A percentile compares a stretch with the other conserved stretches of the same genome.
phyloP scores from a whole-genome alignment of 345 rosid genomes.

The Clarkia xantiana region DNA sequence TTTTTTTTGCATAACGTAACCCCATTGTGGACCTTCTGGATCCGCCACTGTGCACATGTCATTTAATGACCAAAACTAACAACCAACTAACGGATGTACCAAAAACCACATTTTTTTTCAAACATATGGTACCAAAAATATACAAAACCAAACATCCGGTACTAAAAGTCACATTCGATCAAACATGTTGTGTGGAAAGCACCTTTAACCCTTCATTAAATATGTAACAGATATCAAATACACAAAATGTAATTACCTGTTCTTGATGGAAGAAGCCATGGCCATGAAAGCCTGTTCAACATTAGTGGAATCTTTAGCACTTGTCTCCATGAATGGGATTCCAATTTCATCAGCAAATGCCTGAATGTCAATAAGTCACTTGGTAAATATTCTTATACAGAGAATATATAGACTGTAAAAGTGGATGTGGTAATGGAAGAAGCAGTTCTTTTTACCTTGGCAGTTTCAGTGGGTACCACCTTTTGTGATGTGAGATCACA shows the following conservation, averaged over 20 bases:
- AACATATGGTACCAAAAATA: no score
- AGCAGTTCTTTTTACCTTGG: conserved; percentile 26
- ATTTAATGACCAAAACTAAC: no score
- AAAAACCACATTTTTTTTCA: no score
- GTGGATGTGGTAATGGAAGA: background rate
- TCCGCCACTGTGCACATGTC: no score
- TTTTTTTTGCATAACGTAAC: no score
- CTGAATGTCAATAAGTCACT: conserved; percentile 10
- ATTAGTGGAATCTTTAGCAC: conserved; percentile 56
- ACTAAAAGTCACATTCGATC: no score
- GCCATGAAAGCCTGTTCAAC: conserved; percentile 80
- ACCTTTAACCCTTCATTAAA: no score
- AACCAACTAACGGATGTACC: no score
- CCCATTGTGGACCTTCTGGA: no score
- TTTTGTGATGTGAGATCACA: conserved; percentile 54
- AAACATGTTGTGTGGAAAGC: no score
- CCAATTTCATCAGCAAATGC: conserved; percentile 71
- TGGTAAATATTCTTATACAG: background rate
- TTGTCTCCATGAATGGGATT: conserved; percentile 67
- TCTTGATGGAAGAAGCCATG: conserved; percentile 60
- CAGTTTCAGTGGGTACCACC: conserved; percentile 53
- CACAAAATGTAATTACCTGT: conserved; percentile 19
- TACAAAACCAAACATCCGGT: no score
- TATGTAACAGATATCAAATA: no score
- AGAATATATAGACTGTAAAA: background rate